Evolutionary conservation across 257 asterid genomes (phyloP), one percentile per base, ranked within the genome.

Genomic region (Solanum arcanum): DNA sequence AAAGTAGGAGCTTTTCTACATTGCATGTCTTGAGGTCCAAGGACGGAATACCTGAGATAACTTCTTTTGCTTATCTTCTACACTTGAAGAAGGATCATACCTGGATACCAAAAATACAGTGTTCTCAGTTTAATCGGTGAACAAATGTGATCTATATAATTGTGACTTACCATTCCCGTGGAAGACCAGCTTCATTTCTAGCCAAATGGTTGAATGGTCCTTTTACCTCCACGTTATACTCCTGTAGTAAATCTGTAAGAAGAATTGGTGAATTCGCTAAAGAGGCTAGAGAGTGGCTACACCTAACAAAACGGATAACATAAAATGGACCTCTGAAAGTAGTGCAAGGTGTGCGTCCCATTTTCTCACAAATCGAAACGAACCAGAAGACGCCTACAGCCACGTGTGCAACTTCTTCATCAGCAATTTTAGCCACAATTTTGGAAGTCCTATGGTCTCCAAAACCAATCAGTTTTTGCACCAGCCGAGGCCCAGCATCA

Each of bases 401-500:
- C 20, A 94, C 98, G 64, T 97, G 99, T 73, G 99, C 99, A 85
- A 97, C 92, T 73, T 97, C 99, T 91, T 97, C 99, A 60, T 93
- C 97, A 4, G 99, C 98, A 86, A 97, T 97, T 92, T 88, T 94
- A 15, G 94, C 89, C 83, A 95, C 99, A 59, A 97, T 95, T 86
- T 89, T 91, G 81, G 99, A 96, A 88, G 97, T 94, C 90, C 98
- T 93, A 66, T 73, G 90, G 91, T 97, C 99, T 70, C 99, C 99
- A 87, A 93, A 97, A 70, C 99, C 98, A 47, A 90, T 86, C 85
- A 97, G 83, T 82, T 94, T 97, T 88, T 94, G 94, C 88, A 95
- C 96, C 44, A 97, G 95, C 62, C 99, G 95, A 35, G 99, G 99
- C 86, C 99, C 99, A 29, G 99, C 99, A 89, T 97, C 99, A 37